Conservation (phyloP, 2,329 filamentous ascomycete species). For the Akanthomyces lecanii region DNA sequence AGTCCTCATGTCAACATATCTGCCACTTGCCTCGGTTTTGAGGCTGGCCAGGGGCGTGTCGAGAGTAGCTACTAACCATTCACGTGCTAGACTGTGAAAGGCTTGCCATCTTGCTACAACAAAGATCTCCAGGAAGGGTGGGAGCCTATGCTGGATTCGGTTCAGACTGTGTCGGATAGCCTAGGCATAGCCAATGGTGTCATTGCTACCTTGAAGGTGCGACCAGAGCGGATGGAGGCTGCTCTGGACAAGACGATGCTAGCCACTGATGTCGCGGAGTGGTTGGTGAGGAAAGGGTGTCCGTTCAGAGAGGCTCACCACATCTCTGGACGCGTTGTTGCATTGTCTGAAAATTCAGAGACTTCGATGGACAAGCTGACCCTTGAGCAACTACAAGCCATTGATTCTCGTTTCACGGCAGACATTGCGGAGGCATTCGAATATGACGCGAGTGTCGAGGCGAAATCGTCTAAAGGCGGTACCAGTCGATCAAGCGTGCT, state of each 20-base stretch:
- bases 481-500: constrained; percentile 61
- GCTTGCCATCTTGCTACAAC: constrained; percentile 70
- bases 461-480: constrained; percentile 63
- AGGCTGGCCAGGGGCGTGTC: constrained; percentile 24
- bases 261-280: constrained; percentile 62
- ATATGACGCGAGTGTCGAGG: constrained; percentile 69
- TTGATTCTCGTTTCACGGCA: constrained; percentile 63
- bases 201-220: constrained; percentile 60
- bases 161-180: constrained; percentile 69
- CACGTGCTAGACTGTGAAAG: constrained; percentile 43
- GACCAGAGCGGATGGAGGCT: constrained; percentile 66
- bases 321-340: constrained; percentile 69
- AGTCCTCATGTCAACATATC: constrained; percentile 25
- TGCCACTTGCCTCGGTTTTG: constrained; percentile 19
- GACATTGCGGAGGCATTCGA: constrained; percentile 64
- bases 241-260: constrained; percentile 72
- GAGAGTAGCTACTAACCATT: constrained; percentile 27
- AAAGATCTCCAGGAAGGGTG: constrained; percentile 75
- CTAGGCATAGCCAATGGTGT: constrained; percentile 72
- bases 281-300: constrained; percentile 58
- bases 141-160: constrained; percentile 70
- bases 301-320: constrained; percentile 77
- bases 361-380: constrained; percentile 66
- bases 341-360: constrained; percentile 58
- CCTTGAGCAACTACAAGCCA: constrained; percentile 60